A percentile compares a stretch with the other conserved stretches of the same genome.
phyloP scores from a whole-genome alignment of 1,139 yeast species.

The Suhomyces taliae region DNA sequence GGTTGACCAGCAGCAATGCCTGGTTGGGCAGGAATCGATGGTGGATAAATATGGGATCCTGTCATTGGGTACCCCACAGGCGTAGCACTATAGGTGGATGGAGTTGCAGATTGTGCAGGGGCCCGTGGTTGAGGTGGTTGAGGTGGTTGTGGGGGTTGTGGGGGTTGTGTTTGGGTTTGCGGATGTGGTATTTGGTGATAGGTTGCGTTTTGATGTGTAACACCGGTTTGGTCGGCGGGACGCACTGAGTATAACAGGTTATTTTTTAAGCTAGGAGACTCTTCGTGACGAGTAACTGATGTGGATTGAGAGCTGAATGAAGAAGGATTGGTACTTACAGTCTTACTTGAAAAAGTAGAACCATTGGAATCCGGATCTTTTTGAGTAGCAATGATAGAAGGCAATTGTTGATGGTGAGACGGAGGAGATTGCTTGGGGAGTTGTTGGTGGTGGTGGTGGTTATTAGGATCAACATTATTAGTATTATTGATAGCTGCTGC shows the following conservation, averaged over 20 bases:
- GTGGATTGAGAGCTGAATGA: neutral
- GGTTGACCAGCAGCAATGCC: conserved; percentile 9
- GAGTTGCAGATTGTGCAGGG: neutral
- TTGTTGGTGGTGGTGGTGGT: neutral
- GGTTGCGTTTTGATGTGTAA: neutral
- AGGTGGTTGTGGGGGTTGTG: neutral
- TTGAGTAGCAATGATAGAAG: neutral
- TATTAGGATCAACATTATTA: neutral
- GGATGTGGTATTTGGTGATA: neutral
- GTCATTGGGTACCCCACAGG: neutral
- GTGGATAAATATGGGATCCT: neutral
- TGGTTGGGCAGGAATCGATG: conserved; percentile 3
- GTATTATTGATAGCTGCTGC: neutral
- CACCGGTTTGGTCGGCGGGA: neutral
- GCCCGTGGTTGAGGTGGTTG: neutral
- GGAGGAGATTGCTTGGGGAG: neutral
- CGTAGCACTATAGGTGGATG: neutral
- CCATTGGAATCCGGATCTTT: neutral
- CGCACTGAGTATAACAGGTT: neutral
- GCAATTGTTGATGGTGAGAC: neutral
- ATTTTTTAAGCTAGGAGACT: neutral
- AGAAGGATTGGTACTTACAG: neutral
- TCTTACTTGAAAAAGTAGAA: neutral
- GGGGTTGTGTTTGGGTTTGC: neutral
- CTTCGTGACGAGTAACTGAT: neutral